These are phyloP conservation scores for Ustilago shanxiensis DNA, from an alignment of 1,284 basidiomycete species.

Conservation along the genomic window DNA sequence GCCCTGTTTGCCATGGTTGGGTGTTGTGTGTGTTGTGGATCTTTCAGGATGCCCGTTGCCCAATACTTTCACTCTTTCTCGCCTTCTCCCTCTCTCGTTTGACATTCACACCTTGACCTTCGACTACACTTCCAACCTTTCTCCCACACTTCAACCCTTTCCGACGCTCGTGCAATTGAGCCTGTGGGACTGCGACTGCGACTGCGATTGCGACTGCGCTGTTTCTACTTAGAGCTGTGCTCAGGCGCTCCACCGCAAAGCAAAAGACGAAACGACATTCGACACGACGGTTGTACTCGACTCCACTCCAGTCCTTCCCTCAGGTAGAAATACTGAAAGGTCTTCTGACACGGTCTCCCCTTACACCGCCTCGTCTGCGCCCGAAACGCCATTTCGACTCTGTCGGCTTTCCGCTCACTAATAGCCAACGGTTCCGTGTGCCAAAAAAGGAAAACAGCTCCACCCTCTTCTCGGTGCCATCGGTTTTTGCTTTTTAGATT, in stretches of 20 bases:
- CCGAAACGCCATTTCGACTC: neutral
- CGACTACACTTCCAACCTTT: neutral
- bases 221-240: neutral
- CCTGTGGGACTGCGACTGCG: neutral
- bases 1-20: neutral
- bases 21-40: neutral
- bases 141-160: neutral
- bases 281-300: neutral
- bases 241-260: too few species aligned
- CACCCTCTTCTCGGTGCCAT: neutral
- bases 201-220: too few species aligned
- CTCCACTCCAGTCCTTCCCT: too few species aligned
- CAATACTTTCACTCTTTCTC: neutral
- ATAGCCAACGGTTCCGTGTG: neutral
- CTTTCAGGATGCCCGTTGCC: neutral
- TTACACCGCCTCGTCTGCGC: slow-evolving; percentile 1
- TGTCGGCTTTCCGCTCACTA: slow-evolving; percentile 12
- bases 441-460: neutral
- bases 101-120: neutral
- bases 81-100: neutral
- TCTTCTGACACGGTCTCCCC: neutral
- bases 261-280: neutral
- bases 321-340: too few species aligned
- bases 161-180: slow-evolving; percentile 5
- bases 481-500: neutral